phyloP scores from a whole-genome alignment of 805 yeast genomes.

The Wickerhamiella kazuoi region DNA sequence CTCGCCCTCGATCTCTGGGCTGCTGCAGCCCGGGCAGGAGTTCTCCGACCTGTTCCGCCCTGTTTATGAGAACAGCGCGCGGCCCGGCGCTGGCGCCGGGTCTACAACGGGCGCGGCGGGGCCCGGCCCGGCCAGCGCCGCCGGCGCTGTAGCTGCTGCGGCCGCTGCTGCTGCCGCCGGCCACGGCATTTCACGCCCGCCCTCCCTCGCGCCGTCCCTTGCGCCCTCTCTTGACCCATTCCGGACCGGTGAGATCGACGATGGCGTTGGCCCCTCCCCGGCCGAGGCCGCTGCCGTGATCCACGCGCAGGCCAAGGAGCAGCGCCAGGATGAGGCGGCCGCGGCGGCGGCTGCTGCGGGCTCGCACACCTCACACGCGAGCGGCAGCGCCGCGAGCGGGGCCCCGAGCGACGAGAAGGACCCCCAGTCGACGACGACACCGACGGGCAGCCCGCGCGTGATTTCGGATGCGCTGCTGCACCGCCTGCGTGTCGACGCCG shows the following conservation, averaged over 20 bases:
- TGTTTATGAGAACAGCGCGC: not conserved
- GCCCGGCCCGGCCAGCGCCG: not conserved
- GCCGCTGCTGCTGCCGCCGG: not conserved
- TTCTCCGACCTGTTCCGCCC: conserved; percentile 41
- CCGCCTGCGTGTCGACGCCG: not conserved
- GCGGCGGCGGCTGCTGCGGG: too few species aligned
- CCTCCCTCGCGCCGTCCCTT: too few species aligned
- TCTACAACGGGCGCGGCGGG: not conserved
- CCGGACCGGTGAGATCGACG: too few species aligned
- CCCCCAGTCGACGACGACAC: not conserved
- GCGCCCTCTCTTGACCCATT: too few species aligned
- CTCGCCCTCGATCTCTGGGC: conserved; percentile 72
- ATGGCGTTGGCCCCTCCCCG: not conserved
- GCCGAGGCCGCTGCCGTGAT: not conserved
- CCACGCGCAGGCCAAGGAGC: not conserved
- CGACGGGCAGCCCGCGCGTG: not conserved
- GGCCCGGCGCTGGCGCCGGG: not conserved
- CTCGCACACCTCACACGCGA: too few species aligned
- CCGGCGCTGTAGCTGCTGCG: not conserved
- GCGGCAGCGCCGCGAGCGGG: too few species aligned
- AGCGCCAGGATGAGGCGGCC: not conserved
- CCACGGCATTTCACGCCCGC: not conserved
- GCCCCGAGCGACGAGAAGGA: too few species aligned
- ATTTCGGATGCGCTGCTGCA: not conserved
- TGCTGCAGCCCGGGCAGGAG: conserved; percentile 39